phyloP scores from a whole-genome alignment of 2,329 filamentous ascomycete species.

The Salinomyces thailandicus region DNA sequence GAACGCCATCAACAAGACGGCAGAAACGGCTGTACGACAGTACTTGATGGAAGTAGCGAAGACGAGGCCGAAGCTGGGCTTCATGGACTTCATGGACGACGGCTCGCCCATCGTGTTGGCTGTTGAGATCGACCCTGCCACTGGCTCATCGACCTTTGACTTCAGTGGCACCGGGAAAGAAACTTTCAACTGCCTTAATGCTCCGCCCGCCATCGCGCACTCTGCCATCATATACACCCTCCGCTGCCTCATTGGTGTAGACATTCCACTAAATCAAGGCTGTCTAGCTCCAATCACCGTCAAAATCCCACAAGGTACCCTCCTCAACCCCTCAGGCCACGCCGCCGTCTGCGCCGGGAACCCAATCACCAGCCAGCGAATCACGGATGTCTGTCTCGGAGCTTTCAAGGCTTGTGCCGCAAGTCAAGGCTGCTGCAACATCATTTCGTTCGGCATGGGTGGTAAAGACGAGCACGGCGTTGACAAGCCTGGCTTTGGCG shows the following conservation, averaged over 20 bases:
- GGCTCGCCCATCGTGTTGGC: slow-evolving; percentile 27
- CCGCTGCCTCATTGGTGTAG: slow-evolving; percentile 21
- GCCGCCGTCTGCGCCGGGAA: slow-evolving; percentile 25
- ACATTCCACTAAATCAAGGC: slow-evolving; percentile 42
- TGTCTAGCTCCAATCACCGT: slow-evolving; percentile 22
- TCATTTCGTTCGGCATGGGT: slow-evolving; percentile 23
- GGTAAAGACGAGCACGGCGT: slow-evolving; percentile 14
- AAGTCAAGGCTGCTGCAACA: slow-evolving; percentile 24
- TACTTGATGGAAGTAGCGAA: slow-evolving; percentile 20
- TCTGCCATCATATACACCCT: slow-evolving; percentile 28
- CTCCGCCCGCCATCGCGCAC: slow-evolving; percentile 29
- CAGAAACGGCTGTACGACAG: slow-evolving; percentile 25
- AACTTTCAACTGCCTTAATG: slow-evolving; percentile 26
- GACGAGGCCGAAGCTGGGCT: slow-evolving; percentile 10
- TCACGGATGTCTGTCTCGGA: slow-evolving; percentile 24
- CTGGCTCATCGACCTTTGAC: slow-evolving; percentile 29
- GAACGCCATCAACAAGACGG: slow-evolving; percentile 29
- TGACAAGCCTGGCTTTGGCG: slow-evolving; percentile 23
- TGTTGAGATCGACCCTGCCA: slow-evolving; percentile 24
- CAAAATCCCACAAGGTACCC: slow-evolving; percentile 17
- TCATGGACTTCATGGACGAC: slow-evolving; percentile 34
- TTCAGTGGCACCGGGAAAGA: slow-evolving; percentile 32
- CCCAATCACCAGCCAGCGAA: slow-evolving; percentile 23
- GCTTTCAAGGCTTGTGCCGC: slow-evolving; percentile 25
- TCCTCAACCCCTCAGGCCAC: slow-evolving; percentile 21